Evolutionary conservation across 306 rosid species (phyloP), one percentile per base, ranked within the genome.

Genomic region (Cucurbita argyrosperma): DNA sequence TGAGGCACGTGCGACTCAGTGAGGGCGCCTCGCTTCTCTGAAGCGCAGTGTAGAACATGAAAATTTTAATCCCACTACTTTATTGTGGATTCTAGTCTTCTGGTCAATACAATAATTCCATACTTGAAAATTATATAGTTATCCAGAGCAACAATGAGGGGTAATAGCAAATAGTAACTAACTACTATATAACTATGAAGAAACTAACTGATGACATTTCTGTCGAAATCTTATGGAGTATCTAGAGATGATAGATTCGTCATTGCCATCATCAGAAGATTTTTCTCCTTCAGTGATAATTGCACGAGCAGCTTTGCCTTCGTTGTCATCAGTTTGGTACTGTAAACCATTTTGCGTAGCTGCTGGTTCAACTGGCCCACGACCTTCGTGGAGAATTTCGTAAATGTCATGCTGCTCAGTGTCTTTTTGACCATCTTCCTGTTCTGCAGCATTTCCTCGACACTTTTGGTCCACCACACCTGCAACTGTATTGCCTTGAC

Each of bases 161-260:
- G 39, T 11, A 6, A 43, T 11, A 45, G 39, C 1, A 45, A 66
- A 19, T 10, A 66, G 37, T 40, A 21, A 66, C 54, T 10, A 66
- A 45, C 54, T 65, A 65, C 42, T 8, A 16, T 9, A 8, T 30
- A 47, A 23, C 42, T 67, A 68, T 26, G 73, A 68, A 68, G 73
- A 68, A 80, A 83, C 90, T 82, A 81, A 87, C 91, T 21, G 37
- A 21, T 56, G 81, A 8, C 12, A 46, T 70, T 54, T 40, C 26
- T 35, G 73, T 74, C 46, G 79, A 35, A 73, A 23, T 69, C 83
- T 73, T 67, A 66, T 8, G 74, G 81, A 59, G 47, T 80, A 84
- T 67, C 77, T 71, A 76, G 82, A 77, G 80, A 51, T 53, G 51
- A 45, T 74, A 70, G 71, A 78, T 66, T 77, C 76, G 9, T 74